Conservation (phyloP, 2,329 filamentous ascomycete species). For the Cercospora janseana region DNA sequence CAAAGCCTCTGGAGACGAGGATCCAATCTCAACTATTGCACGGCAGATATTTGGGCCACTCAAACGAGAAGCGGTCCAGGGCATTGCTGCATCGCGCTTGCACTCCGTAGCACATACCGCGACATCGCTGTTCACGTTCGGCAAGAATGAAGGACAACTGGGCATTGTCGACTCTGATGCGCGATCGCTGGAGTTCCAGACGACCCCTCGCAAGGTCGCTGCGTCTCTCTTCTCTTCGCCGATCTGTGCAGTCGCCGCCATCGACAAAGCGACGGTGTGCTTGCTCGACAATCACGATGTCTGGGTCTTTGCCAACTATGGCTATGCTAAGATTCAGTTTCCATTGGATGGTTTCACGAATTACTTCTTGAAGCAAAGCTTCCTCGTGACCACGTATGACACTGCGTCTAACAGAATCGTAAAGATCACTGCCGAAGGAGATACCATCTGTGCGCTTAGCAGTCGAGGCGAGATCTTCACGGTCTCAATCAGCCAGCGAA, state of each 20-base stretch:
- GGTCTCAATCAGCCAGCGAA: constrained; percentile 68
- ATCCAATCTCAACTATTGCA: constrained; percentile 76
- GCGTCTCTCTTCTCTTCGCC: constrained; percentile 72
- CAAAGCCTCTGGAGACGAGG: constrained; percentile 68
- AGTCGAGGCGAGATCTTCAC: constrained; percentile 85
- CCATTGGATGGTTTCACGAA: constrained; percentile 72
- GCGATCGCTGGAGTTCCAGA: constrained; percentile 80
- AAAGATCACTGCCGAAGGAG: constrained; percentile 78
- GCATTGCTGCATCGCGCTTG: constrained; percentile 81
- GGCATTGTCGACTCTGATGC: constrained; percentile 94
- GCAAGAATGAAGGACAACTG: constrained; percentile 90
- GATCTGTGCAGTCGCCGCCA: constrained; percentile 80
- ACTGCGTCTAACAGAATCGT: constrained; percentile 65
- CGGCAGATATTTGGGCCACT: constrained; percentile 88
- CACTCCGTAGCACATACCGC: constrained; percentile 88
- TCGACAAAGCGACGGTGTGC: constrained; percentile 83
- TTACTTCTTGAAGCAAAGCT: constrained; percentile 64
- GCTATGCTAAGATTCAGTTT: constrained; percentile 87
- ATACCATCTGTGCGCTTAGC: constrained; percentile 87
- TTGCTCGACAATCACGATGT: constrained; percentile 84
- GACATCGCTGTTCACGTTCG: constrained; percentile 84
- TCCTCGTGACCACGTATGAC: constrained; percentile 65
- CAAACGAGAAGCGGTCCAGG: constrained; percentile 78
- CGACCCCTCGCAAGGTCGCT: constrained; percentile 79
- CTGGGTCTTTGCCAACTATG: constrained; percentile 92